Percentiles rank a stretch among this genome's conserved stretches.
These are phyloP conservation scores for Boletus semigastroideus DNA, from an alignment of 1,284 basidiomycete species.

Conservation along the genomic window DNA sequence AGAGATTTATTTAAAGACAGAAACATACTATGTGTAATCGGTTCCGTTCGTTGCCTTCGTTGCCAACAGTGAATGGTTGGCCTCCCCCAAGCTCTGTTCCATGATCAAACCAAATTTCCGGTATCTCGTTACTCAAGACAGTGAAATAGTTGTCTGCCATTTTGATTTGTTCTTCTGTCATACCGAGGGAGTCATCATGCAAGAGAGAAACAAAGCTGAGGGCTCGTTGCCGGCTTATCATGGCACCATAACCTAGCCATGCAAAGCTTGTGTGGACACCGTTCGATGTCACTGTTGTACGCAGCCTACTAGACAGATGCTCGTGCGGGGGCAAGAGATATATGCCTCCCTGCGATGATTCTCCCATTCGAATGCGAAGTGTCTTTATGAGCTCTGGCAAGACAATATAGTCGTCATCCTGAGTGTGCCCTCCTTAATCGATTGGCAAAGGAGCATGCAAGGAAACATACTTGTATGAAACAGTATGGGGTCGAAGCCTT, in stretches of 20 bases:
- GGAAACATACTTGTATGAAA: slow-evolving; percentile 55
- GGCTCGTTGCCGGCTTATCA: slow-evolving; percentile 46
- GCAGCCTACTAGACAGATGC: slow-evolving; percentile 50
- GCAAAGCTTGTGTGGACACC: slow-evolving; percentile 57
- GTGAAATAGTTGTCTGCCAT: slow-evolving; percentile 76
- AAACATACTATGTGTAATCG: slow-evolving; percentile 54
- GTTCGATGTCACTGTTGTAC: slow-evolving; percentile 34
- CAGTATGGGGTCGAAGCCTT: slow-evolving; percentile 52
- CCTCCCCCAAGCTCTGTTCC: slow-evolving; percentile 59
- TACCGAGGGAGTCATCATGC: slow-evolving; percentile 37
- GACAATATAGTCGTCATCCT: slow-evolving; percentile 73
- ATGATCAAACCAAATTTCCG: slow-evolving; percentile 61
- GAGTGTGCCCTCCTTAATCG: slow-evolving; percentile 1
- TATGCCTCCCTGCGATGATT: slow-evolving; percentile 35
- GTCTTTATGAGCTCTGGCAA: slow-evolving; percentile 54
- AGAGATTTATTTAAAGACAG: not conserved
- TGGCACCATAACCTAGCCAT: slow-evolving; percentile 66
- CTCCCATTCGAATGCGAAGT: slow-evolving; percentile 42
- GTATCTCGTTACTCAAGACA: slow-evolving; percentile 49
- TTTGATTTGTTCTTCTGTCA: slow-evolving; percentile 49
- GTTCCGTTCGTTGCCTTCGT: slow-evolving; percentile 58
- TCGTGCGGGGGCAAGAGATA: slow-evolving; percentile 64
- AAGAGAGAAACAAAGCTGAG: slow-evolving; percentile 52
- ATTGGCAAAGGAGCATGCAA: not conserved
- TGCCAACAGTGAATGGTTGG: slow-evolving; percentile 60